Base-by-base conservation (phyloP, 2,329 filamentous ascomycete species). In the Cladophialophora exuberans region DNA sequence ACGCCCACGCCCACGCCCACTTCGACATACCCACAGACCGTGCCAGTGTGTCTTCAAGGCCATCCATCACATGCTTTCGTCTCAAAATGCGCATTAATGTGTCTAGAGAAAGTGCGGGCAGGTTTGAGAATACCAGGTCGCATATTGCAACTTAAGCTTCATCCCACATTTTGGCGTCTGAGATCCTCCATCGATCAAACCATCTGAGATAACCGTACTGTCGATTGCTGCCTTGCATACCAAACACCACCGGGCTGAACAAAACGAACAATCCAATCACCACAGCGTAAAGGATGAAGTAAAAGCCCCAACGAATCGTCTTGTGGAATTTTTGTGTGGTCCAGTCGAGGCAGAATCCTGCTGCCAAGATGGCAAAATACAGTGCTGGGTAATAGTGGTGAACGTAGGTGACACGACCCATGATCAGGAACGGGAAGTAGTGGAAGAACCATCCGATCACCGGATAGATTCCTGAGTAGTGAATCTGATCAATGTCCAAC, bases 341-440 rank as follows among this genome's bases (percentile, higher is more conserved):
- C 86, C 90, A 97, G 72, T 97, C 91, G 52, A 89, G 76, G 64
- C 91, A 82, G 81, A 99, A 99, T 50, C 92, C 93, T 59, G 92
- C 84, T 13, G 83, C 84, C 41, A 99, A 79, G 62, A 99, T 96
- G 66, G 94, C 92, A 72, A 97, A 99, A 79, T 97, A 99, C 9
- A 99, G 83, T 7, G 94, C 94, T 9, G 94, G 94, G 73, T 97
- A 99, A 80, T 99, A 99, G 78, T 99, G 94, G 73, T 99, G 94
- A 51, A 99, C 94, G 69, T 99, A 99, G 13, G 94, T 99, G 58
- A 99, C 94, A 80, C 94, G 90, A 9, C 91, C 94, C 95, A 99
- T 99, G 69, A 94, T 85, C 67, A 96, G 84, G 74, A 97, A 99
- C 1, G 94, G 94, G 60, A 96, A 76, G 72, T 97, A 99, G 76